Evolutionary conservation across 768 basidiomycete genomes (phyloP).

Genomic region (Neoboletus subvelutipes): DNA sequence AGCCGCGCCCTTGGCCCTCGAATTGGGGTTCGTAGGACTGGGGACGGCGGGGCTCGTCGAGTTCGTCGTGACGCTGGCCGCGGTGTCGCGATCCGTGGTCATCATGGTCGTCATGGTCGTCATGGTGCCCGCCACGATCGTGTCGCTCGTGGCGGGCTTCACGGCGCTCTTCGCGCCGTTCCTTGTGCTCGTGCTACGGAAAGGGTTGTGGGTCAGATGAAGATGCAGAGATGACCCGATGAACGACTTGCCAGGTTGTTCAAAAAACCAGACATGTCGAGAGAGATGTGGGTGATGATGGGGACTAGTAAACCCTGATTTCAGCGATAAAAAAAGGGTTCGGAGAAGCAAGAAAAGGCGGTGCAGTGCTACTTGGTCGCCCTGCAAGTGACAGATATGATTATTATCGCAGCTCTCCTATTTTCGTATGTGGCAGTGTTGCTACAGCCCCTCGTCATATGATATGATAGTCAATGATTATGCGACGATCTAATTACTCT

Average conservation of each 20-base stretch:
- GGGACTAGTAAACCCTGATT: neutral
- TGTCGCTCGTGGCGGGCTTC: conserved; percentile 7
- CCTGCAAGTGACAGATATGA: no score
- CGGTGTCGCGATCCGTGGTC: neutral
- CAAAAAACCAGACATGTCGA: conserved; percentile 15
- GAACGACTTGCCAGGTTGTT: neutral
- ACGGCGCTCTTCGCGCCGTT: conserved; percentile 13
- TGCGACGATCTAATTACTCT: neutral
- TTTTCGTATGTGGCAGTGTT: neutral
- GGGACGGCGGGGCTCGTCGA: neutral
- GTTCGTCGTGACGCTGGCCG: conserved; percentile 1
- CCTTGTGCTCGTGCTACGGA: conserved; percentile 2
- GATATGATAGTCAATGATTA: neutral
- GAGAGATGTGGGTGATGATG: neutral
- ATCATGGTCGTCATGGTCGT: neutral
- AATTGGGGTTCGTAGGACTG: neutral
- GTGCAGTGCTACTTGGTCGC: no score
- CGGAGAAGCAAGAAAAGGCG: neutral
- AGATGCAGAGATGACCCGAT: neutral
- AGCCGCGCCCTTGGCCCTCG: neutral
- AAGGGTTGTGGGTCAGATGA: neutral
- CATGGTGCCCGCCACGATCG: neutral
- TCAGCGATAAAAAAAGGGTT: conserved; percentile 6
- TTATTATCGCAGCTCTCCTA: neutral
- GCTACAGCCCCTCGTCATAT: neutral